Evolutionary conservation across 441 rosid genomes (phyloP).

Genomic region (Syzygium malaccense): DNA sequence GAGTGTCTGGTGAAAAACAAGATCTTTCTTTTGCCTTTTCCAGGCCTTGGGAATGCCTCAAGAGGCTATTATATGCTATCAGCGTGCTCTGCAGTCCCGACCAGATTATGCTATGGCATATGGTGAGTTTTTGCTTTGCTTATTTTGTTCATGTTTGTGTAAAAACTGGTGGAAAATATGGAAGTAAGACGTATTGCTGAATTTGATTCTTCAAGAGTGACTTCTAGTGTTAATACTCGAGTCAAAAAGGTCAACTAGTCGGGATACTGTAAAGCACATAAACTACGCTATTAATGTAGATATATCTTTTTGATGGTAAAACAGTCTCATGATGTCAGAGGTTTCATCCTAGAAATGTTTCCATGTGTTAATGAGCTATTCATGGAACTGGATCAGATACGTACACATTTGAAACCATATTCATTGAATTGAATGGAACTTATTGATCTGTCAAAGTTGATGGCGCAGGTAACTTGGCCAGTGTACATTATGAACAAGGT

Average conservation of each 20-base stretch:
- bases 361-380: background rate
- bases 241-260: background rate
- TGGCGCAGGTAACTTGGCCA: conserved; percentile 75
- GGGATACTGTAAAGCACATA: background rate
- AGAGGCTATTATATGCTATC: conserved; percentile 89
- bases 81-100: conserved; percentile 81
- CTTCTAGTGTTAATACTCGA: background rate
- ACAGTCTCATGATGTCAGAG: background rate
- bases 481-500: conserved; percentile 82
- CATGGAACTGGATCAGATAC: background rate
- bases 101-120: conserved; percentile 81
- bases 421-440: background rate
- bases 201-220: background rate
- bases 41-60: conserved; percentile 94
- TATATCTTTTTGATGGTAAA: background rate
- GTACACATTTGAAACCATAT: background rate
- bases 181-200: background rate
- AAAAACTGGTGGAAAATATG: background rate
- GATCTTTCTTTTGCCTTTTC: conserved; percentile 26
- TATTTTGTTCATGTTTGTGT: background rate
- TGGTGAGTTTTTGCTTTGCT: conserved; percentile 43
- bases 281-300: background rate
- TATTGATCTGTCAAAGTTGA: background rate
- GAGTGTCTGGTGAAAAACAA: conserved; percentile 23
- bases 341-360: background rate